Conservation (phyloP, 2,329 filamentous ascomycete genomes). For the Cryphonectria parasitica region DNA sequence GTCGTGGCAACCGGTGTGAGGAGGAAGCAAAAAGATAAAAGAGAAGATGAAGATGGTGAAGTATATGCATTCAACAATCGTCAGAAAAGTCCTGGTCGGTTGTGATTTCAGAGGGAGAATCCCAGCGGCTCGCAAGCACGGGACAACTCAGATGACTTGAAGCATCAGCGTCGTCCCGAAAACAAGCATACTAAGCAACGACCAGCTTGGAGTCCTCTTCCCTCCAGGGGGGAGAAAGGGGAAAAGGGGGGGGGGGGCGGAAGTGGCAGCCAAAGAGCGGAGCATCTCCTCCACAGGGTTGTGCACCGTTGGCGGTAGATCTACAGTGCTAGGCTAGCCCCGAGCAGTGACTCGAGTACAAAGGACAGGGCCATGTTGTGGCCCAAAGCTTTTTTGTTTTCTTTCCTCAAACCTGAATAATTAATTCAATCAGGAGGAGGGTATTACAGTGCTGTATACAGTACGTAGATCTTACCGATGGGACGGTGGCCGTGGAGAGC, state of each 20-base stretch:
- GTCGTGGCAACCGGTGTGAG: constrained; percentile 7
- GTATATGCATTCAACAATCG: not conserved
- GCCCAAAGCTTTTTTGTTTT: not conserved
- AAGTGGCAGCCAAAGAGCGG: constrained; percentile 7
- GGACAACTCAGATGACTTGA: constrained; percentile 14
- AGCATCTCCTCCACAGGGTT: constrained; percentile 22
- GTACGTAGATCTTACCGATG: not conserved
- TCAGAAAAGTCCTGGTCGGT: not conserved
- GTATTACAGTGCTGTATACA: not conserved
- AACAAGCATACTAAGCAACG: not conserved
- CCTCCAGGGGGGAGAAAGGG: too few species aligned
- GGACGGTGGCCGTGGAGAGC: not conserved
- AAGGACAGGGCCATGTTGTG: not conserved
- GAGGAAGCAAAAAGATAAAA: too few species aligned
- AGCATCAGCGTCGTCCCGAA: constrained; percentile 9
- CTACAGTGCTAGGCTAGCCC: not conserved
- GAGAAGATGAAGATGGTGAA: not conserved
- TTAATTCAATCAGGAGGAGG: not conserved
- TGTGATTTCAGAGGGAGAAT: not conserved
- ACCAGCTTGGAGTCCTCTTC: not conserved
- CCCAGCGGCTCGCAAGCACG: not conserved
- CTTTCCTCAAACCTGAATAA: not conserved
- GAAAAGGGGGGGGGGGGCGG: too few species aligned
- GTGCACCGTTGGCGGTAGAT: constrained; percentile 5
- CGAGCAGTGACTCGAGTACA: not conserved